Evolutionary conservation across 2,329 filamentous ascomycete species (phyloP).

Genomic region (Sporothrix inflata): DNA sequence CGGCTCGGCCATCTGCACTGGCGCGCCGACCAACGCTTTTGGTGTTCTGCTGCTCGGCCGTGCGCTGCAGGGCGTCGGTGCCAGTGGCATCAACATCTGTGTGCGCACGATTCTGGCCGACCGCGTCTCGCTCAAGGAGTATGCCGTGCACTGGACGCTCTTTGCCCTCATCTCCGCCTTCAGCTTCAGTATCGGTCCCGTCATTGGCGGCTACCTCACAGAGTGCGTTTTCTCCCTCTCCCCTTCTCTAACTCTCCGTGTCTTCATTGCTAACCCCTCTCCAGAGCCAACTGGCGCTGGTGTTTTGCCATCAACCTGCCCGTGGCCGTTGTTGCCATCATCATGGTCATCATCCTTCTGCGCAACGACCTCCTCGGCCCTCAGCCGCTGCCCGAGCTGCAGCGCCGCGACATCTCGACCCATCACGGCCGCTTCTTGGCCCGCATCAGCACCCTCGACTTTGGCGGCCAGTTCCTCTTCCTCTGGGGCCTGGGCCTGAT

Average conservation of each 20-base stretch:
- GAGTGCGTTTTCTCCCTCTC: slow-evolving; percentile 32
- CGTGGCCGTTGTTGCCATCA: slow-evolving; percentile 54
- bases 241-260: background rate
- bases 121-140: slow-evolving; percentile 63
- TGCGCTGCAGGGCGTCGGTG: slow-evolving; percentile 64
- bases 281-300: slow-evolving; percentile 61
- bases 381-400: slow-evolving; percentile 37
- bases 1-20: slow-evolving; percentile 65
- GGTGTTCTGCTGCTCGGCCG: slow-evolving; percentile 64
- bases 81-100: slow-evolving; percentile 63
- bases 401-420: slow-evolving; percentile 10
- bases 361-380: slow-evolving; percentile 61
- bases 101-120: slow-evolving; percentile 66
- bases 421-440: slow-evolving; percentile 43
- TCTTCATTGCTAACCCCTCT: background rate
- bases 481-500: slow-evolving; percentile 57
- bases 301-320: slow-evolving; percentile 55
- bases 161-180: slow-evolving; percentile 64
- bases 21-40: slow-evolving; percentile 57
- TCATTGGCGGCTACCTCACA: slow-evolving; percentile 62
- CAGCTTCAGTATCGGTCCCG: slow-evolving; percentile 63
- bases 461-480: slow-evolving; percentile 60
- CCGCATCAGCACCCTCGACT: slow-evolving; percentile 58
- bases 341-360: slow-evolving; percentile 59
- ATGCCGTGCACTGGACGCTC: slow-evolving; percentile 63